phyloP scores from a whole-genome alignment of 2,329 filamentous ascomycete genomes.

The Aspergillaceae sp. region DNA sequence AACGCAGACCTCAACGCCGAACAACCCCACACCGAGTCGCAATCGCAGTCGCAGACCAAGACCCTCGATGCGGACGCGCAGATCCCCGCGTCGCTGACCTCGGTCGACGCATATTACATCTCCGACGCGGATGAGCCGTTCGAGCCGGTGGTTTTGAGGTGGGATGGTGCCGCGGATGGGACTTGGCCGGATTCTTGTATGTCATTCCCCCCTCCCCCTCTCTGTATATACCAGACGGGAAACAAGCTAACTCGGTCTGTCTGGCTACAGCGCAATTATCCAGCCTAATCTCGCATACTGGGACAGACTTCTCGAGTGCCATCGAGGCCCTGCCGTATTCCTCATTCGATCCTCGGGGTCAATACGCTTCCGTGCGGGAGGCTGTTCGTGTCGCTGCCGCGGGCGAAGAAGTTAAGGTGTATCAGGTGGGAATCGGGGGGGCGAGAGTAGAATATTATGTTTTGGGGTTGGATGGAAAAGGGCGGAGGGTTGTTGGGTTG shows the following conservation, averaged over 20 bases:
- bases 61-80: constrained; percentile 40
- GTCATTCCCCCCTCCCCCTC: constrained; percentile 5
- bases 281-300: constrained; percentile 45
- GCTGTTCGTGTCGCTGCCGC: constrained; percentile 46
- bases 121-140: constrained; percentile 85
- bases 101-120: constrained; percentile 57
- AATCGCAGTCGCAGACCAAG: constrained; percentile 24
- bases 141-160: constrained; percentile 62
- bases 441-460: constrained; percentile 73
- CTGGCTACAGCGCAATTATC: constrained; percentile 58
- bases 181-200: constrained; percentile 29
- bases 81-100: constrained; percentile 53
- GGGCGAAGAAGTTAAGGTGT: constrained; percentile 58
- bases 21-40: constrained; percentile 8
- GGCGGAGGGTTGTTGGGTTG: constrained; percentile 61
- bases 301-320: constrained; percentile 18
- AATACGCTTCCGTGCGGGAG: constrained; percentile 47
- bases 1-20: constrained; percentile 54
- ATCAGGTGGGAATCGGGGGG: constrained; percentile 55
- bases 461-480: constrained; percentile 53
- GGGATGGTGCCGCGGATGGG: constrained; percentile 29
- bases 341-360: constrained; percentile 64
- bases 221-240: not conserved
- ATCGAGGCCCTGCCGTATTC: constrained; percentile 58
- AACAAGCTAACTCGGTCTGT: not conserved